These are phyloP conservation scores for Glaciozyma antarctica DNA, from an alignment of 768 basidiomycete species.

Conservation along the genomic window DNA sequence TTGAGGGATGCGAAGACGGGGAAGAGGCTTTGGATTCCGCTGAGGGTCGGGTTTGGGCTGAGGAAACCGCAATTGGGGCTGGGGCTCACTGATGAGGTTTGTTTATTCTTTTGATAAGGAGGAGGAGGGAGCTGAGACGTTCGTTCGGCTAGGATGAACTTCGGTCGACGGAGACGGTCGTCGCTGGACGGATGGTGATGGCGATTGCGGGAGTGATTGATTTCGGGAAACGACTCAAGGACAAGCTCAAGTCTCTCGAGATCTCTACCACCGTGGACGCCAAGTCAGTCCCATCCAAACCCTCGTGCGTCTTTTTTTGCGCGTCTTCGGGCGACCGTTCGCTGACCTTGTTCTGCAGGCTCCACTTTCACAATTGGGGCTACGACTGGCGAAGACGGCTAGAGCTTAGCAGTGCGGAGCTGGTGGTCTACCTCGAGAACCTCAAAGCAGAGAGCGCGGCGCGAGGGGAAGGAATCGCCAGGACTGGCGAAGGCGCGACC, in stretches of 20 bases:
- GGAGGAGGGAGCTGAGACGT: neutral
- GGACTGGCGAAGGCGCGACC: slow-evolving; percentile 17
- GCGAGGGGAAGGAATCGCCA: slow-evolving; percentile 17
- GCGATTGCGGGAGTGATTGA: slow-evolving; percentile 26
- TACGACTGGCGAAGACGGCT: slow-evolving; percentile 31
- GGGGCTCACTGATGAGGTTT: slow-evolving; percentile 26
- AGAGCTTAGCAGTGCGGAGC: slow-evolving; percentile 16
- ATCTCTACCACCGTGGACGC: neutral
- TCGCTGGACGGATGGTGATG: slow-evolving; percentile 19
- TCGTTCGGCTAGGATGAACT: neutral
- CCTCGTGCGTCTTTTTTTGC: neutral
- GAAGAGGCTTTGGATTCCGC: slow-evolving; percentile 28
- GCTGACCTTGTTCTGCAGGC: neutral
- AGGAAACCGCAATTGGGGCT: slow-evolving; percentile 26
- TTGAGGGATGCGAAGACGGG: slow-evolving; percentile 20
- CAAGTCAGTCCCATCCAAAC: neutral
- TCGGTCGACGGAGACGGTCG: slow-evolving; percentile 22
- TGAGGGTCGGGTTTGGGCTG: slow-evolving; percentile 26
- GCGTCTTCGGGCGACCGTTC: neutral
- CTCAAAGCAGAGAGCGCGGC: slow-evolving; percentile 12
- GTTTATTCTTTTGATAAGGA: neutral
- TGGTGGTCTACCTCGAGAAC: neutral
- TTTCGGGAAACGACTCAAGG: slow-evolving; percentile 18
- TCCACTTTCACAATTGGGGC: slow-evolving; percentile 24
- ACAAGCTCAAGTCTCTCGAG: slow-evolving; percentile 2